phyloP scores from a whole-genome alignment of 2,329 filamentous ascomycete genomes.

The Pseudocercospora macadamiae region DNA sequence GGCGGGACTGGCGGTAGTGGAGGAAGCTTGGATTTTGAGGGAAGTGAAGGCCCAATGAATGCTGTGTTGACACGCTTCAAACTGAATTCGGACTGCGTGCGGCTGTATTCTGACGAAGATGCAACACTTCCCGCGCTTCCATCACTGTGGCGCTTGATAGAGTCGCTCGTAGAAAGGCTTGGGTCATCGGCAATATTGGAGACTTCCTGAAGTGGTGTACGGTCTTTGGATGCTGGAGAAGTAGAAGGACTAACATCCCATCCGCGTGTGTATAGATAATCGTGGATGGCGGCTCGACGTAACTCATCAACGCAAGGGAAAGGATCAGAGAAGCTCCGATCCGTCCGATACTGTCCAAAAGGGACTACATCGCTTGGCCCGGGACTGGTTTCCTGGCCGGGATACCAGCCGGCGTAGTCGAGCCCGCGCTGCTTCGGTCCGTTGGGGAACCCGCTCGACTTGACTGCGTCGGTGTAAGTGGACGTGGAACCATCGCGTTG shows the following conservation, averaged over 20 bases:
- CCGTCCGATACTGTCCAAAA: slow-evolving; percentile 9
- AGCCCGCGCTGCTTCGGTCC: slow-evolving; percentile 16
- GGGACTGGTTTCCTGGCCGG: slow-evolving; percentile 52
- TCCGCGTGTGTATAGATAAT: slow-evolving; percentile 24
- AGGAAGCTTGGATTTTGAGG: not conserved
- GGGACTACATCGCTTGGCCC: slow-evolving; percentile 46
- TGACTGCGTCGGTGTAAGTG: slow-evolving; percentile 29
- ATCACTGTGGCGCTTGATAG: not conserved
- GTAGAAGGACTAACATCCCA: slow-evolving; percentile 21
- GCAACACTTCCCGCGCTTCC: not conserved
- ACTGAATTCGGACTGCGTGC: not conserved
- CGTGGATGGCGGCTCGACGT: slow-evolving; percentile 24
- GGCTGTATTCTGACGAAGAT: slow-evolving; percentile 1
- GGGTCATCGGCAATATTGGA: slow-evolving; percentile 1
- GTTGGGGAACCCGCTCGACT: slow-evolving; percentile 19
- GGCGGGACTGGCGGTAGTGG: not conserved
- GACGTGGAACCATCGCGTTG: slow-evolving; percentile 29
- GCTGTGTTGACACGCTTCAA: slow-evolving; percentile 10
- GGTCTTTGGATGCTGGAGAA: slow-evolving; percentile 22
- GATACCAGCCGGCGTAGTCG: slow-evolving; percentile 27
- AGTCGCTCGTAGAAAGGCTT: not conserved
- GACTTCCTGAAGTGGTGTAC: slow-evolving; percentile 9
- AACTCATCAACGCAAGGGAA: slow-evolving; percentile 30
- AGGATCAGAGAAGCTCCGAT: slow-evolving; percentile 20
- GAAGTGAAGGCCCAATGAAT: not conserved